A percentile compares a stretch with the other conserved stretches of the same genome.
These are phyloP conservation scores for Jackrogersella multiformis DNA, from an alignment of 495 filamentous ascomycete species.

Conservation along the genomic window DNA sequence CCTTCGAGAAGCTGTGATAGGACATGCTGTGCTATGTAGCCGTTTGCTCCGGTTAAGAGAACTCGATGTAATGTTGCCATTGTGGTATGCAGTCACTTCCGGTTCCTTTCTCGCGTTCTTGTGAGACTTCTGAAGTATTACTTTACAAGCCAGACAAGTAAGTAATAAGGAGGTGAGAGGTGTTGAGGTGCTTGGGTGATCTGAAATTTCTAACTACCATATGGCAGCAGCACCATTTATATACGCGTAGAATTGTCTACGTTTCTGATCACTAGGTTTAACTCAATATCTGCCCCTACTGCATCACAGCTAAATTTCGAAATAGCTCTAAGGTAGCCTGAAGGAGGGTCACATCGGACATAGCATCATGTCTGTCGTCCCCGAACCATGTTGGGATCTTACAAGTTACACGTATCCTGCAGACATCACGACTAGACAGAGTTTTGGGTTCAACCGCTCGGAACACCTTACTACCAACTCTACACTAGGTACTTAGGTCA, in stretches of 20 bases:
- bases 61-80: slow-evolving; percentile 43
- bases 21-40: slow-evolving; percentile 67
- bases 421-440: not conserved
- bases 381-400: not conserved
- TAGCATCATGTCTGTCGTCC: not conserved
- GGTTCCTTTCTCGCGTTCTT: not conserved
- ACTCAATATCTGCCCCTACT: not conserved
- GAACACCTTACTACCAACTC: too few relatives aligned
- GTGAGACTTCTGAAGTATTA: not conserved
- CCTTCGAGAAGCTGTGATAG: slow-evolving; percentile 62
- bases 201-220: not conserved
- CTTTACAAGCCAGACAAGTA: not conserved
- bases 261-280: not conserved
- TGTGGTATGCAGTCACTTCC: too few relatives aligned
- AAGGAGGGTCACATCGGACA: not conserved
- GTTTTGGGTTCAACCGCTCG: too few relatives aligned
- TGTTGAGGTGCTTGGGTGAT: not conserved
- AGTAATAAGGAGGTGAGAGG: not conserved
- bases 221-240: not conserved
- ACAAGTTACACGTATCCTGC: not conserved
- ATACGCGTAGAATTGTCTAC: not conserved
- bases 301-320: not conserved
- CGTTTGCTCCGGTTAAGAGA: slow-evolving; percentile 69
- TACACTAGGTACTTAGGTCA: too few relatives aligned
- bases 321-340: not conserved